Evolutionary conservation across 2,329 filamentous ascomycete genomes (phyloP).

Genomic region (Exophiala oligosperma): DNA sequence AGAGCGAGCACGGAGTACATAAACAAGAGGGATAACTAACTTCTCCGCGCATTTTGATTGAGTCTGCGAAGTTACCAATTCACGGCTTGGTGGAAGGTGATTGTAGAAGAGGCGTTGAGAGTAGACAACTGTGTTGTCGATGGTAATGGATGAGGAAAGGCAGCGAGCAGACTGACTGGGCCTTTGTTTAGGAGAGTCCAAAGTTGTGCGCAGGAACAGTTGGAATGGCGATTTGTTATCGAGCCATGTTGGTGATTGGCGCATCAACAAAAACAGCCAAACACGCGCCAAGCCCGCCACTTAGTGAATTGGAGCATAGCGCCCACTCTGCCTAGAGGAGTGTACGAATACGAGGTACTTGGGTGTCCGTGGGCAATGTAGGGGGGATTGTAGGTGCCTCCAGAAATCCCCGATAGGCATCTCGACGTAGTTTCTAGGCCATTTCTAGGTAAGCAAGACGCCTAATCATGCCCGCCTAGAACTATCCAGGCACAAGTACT

Average conservation of each 20-base stretch:
- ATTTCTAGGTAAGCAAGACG: no score
- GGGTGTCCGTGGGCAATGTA: no score
- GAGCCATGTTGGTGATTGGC: constrained; percentile 16
- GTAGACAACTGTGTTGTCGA: neutral
- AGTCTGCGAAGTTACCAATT: neutral
- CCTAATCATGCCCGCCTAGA: no score
- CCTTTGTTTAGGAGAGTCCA: constrained; percentile 11
- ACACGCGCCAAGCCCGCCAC: constrained; percentile 11
- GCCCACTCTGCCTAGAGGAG: constrained; percentile 17
- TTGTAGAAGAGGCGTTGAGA: neutral
- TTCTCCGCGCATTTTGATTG: constrained; percentile 20
- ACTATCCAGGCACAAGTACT: no score
- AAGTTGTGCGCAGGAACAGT: neutral
- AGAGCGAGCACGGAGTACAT: constrained; percentile 6
- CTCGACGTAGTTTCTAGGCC: no score
- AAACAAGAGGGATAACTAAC: constrained; percentile 13
- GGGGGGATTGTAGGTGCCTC: no score
- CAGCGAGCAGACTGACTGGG: neutral
- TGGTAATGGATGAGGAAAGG: constrained; percentile 3
- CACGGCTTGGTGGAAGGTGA: neutral
- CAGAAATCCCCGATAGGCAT: no score
- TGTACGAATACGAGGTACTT: no score
- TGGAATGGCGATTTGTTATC: neutral
- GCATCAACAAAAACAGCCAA: constrained; percentile 8
- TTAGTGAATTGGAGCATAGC: neutral